Conservation (phyloP, 148 eudicot genomes). For the Polygonum maritimum region DNA sequence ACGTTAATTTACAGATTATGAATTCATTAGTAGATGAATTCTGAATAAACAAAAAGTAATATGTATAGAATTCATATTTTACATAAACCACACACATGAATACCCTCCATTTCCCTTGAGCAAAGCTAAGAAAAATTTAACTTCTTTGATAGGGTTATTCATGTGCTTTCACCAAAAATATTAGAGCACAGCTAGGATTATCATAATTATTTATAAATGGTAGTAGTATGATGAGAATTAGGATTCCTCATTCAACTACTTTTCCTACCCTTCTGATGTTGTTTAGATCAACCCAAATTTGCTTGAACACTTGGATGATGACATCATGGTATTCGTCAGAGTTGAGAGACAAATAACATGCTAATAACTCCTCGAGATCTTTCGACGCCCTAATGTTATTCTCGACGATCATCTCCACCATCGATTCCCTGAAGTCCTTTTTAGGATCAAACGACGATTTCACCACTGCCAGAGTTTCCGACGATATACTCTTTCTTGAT, state of each 20-base stretch:
- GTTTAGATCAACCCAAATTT: constrained; percentile 75
- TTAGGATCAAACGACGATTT: constrained; percentile 66
- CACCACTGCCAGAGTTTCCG: constrained; percentile 78
- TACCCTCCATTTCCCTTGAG: background rate
- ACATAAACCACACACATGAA: background rate
- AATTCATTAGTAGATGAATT: background rate
- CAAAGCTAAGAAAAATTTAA: background rate
- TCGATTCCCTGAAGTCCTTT: constrained; percentile 73
- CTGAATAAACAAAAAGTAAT: background rate
- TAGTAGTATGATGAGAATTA: background rate
- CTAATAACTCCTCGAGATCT: constrained; percentile 81
- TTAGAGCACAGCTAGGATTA: background rate
- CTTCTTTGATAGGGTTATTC: background rate
- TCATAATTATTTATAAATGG: background rate
- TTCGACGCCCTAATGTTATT: constrained; percentile 53
- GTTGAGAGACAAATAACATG: constrained; percentile 66
- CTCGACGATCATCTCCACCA: constrained; percentile 88
- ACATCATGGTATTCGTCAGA: constrained; percentile 76
- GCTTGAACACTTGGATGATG: constrained; percentile 70
- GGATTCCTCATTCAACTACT: background rate
- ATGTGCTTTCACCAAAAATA: constrained; percentile 1
- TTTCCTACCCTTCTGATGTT: background rate
- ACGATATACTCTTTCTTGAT: constrained; percentile 30
- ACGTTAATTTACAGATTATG: background rate
- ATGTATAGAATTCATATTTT: background rate